phyloP scores from a whole-genome alignment of 2,329 filamentous ascomycete species.

The Neophaeococcomyces mojaviensis region DNA sequence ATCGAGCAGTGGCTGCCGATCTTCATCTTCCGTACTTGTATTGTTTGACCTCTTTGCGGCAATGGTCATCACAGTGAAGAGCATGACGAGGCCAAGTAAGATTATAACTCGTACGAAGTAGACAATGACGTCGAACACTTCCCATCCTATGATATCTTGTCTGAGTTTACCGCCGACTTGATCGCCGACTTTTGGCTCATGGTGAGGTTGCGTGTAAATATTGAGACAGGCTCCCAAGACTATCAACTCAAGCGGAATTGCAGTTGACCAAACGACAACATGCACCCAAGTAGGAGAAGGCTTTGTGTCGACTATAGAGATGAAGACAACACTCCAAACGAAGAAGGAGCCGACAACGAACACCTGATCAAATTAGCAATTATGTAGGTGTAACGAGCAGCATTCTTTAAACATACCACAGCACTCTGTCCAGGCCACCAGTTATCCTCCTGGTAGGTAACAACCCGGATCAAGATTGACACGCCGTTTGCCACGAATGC shows the following conservation, averaged over 20 bases:
- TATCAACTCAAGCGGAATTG: constrained; percentile 63
- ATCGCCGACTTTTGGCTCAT: constrained; percentile 51
- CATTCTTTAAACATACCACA: constrained; percentile 57
- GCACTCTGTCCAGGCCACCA: constrained; percentile 79
- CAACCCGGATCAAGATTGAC: constrained; percentile 66
- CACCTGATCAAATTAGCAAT: constrained; percentile 49
- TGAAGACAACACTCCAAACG: constrained; percentile 75
- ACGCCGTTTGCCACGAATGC: constrained; percentile 70
- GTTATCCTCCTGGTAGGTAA: constrained; percentile 54
- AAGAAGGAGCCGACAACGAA: constrained; percentile 80
- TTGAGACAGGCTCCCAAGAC: constrained; percentile 63
- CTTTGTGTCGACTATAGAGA: constrained; percentile 76
- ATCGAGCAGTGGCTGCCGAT: constrained; percentile 35
- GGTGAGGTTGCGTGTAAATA: constrained; percentile 61
- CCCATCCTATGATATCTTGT: constrained; percentile 35
- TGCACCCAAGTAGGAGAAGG: constrained; percentile 75
- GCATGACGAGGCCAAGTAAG: constrained; percentile 51
- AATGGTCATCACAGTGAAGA: constrained; percentile 52
- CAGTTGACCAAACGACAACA: constrained; percentile 68
- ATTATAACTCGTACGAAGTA: constrained; percentile 62
- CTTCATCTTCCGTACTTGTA: constrained; percentile 35
- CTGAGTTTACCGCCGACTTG: constrained; percentile 36
- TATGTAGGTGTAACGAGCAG: neutral
- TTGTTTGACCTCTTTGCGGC: constrained; percentile 29
- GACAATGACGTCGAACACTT: constrained; percentile 41